A percentile compares a stretch with the other conserved stretches of the same genome.
Evolutionary conservation across 306 rosid genomes (phyloP).

Genomic region (Ceratonia siliqua): DNA sequence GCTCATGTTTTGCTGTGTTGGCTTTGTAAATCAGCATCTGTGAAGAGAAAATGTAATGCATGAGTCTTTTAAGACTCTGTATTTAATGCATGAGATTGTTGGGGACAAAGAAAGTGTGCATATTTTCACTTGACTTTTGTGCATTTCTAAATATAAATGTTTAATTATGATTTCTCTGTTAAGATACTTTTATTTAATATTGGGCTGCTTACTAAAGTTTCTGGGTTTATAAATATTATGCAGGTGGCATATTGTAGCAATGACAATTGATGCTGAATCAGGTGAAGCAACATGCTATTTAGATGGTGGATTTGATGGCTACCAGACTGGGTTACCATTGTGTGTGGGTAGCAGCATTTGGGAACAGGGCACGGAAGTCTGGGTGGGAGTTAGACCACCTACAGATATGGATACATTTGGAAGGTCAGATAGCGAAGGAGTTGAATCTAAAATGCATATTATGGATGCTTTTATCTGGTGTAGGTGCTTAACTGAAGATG

Average conservation of each 20-base stretch:
- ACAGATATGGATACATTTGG: conserved; percentile 95
- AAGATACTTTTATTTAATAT: conserved; percentile 16
- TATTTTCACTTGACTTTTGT: not conserved
- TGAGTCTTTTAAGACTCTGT: not conserved
- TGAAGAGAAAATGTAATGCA: not conserved
- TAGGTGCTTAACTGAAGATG: conserved; percentile 96
- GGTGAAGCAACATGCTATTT: conserved; percentile 96
- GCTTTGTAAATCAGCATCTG: conserved; percentile 8
- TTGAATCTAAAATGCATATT: conserved; percentile 96
- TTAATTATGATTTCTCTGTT: conserved; percentile 8
- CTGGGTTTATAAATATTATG: conserved; percentile 36
- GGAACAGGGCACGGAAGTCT: conserved; percentile 91
- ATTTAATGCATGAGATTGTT: not conserved
- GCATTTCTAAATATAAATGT: not conserved
- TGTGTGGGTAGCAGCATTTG: conserved; percentile 73
- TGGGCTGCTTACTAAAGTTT: conserved; percentile 16
- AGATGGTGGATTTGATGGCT: conserved; percentile 97
- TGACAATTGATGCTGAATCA: conserved; percentile 91
- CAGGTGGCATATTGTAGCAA: conserved; percentile 99
- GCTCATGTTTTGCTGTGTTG: conserved; percentile 13
- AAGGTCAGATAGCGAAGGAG: conserved; percentile 99
- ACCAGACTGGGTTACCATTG: conserved; percentile 87
- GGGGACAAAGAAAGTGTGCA: not conserved
- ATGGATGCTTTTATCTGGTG: conserved; percentile 99
- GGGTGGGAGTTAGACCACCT: conserved; percentile 98